Base-by-base conservation (phyloP, 805 yeast genomes). In the Sporopachydermia quercuum region DNA sequence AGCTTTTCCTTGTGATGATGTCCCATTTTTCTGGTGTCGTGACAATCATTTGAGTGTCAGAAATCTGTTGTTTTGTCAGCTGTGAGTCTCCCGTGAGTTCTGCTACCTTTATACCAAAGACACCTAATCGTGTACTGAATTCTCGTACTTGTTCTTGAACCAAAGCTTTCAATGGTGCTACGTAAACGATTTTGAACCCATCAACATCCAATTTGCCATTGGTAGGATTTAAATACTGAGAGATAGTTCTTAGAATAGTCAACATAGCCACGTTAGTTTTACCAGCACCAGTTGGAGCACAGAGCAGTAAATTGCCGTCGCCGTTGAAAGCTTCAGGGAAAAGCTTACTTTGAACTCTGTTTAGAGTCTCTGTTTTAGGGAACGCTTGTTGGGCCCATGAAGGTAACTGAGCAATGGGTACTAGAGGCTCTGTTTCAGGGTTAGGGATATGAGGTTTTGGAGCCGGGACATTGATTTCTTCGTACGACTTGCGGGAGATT, bases 271-370 rank as follows among this genome's bases (percentile, higher is more conserved):
- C 95, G 55, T 91, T 91, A 16, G 98, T 89, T 55, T 89, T 89
- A 62, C 98, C 98, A 2, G 96, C 96, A 62, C 98, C 98, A 0
- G 98, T 89, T 4, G 98, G 98, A 1, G 98, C 97, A 68, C 97
- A 89, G 48, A 89, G 62, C 14, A 89, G 61, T 34, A 91, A 54
- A 50, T 87, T 89, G 3, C 68, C 66, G 51, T 83, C 91, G 1
- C 71, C 60, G 3, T 66, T 51, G 46, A 89, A 83, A 0, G 94
- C 96, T n/a, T 63, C 53, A 1, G 91, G 91, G 46, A 60, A 84
- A 0, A 87, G 85, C 44, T 71, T 71, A 1, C 94, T 81, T 56
- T 91, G 99, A 13, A 91, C 72, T 40, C 84, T 62, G 56, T 91
- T 91, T 47, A 91, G 66, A 1, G 77, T 62, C 2, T 68, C 51